These are phyloP conservation scores for Fusarium temperatum DNA, from an alignment of 2,329 filamentous ascomycete species.

Conservation along the genomic window DNA sequence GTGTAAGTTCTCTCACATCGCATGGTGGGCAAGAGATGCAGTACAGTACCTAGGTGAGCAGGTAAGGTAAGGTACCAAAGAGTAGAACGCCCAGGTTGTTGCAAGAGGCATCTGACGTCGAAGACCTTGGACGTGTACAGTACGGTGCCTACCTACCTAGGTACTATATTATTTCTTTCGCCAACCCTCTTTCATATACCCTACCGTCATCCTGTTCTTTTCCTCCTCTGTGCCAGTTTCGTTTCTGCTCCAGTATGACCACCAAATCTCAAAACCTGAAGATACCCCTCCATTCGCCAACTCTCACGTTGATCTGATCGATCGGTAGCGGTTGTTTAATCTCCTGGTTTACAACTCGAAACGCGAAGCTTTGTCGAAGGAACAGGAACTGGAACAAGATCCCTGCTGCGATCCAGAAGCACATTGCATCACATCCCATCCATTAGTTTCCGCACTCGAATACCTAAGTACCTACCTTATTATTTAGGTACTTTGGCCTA, in stretches of 20 bases:
- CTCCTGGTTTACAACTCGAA: constrained; percentile 6
- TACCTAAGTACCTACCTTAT: not conserved
- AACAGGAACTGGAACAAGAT: constrained; percentile 14
- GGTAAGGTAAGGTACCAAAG: not conserved
- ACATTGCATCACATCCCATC: not conserved
- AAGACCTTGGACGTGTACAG: not conserved
- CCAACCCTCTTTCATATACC: not conserved
- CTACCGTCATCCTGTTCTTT: not conserved
- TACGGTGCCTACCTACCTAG: not conserved
- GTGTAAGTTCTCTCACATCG: not conserved
- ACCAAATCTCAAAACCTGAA: not conserved
- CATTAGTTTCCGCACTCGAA: not conserved
- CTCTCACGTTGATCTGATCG: not conserved
- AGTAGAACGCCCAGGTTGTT: not conserved
- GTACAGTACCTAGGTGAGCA: not conserved
- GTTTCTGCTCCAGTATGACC: not conserved
- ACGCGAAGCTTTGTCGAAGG: constrained; percentile 14
- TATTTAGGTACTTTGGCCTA: not conserved
- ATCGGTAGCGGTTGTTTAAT: not conserved
- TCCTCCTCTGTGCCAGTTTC: not conserved
- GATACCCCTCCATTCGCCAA: constrained; percentile 3
- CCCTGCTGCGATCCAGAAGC: constrained; percentile 23
- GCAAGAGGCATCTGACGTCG: constrained; percentile 26
- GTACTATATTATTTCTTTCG: not conserved
- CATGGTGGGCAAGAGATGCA: not conserved